Percentiles rank a stretch among this genome's conserved stretches.
These are phyloP conservation scores for Solanum clarkiae DNA, from an alignment of 257 asterid species.

Conservation along the genomic window DNA sequence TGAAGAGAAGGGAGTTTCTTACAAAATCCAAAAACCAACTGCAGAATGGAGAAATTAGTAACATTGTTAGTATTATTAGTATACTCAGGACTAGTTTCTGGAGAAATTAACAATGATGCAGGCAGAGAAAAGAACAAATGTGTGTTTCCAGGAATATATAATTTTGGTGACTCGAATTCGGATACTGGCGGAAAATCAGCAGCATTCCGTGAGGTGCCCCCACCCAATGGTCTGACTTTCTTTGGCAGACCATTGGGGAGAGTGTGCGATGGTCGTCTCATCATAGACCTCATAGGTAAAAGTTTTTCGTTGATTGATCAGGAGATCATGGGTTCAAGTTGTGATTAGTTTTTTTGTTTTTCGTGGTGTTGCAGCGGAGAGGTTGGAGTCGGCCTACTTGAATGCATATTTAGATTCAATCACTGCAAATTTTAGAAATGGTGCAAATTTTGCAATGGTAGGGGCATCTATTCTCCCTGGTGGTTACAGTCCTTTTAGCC, in stretches of 20 bases:
- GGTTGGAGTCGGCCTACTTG: constrained; percentile 10
- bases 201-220: constrained; percentile 4
- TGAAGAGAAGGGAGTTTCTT: not conserved
- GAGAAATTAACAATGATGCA: not conserved
- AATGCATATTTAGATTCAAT: constrained; percentile 26
- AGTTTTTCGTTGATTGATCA: not conserved
- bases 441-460: constrained; percentile 23
- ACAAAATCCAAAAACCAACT: not conserved
- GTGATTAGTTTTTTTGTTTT: not conserved
- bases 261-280: constrained; percentile 24
- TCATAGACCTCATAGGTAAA: constrained; percentile 19
- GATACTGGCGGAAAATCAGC: constrained; percentile 32
- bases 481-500: constrained; percentile 29
- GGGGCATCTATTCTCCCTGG: constrained; percentile 31
- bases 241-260: constrained; percentile 25
- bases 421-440: constrained; percentile 18
- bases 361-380: constrained; percentile 9
- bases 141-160: constrained; percentile 16
- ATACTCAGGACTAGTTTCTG: not conserved
- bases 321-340: not conserved
- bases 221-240: constrained; percentile 30
- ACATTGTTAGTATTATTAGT: not conserved
- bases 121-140: not conserved
- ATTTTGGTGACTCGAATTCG: constrained; percentile 24
- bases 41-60: not conserved